A percentile compares a stretch with the other conserved stretches of the same genome.
These are phyloP conservation scores for Cantharellus anzutake DNA, from an alignment of 768 basidiomycete genomes.

Conservation along the genomic window DNA sequence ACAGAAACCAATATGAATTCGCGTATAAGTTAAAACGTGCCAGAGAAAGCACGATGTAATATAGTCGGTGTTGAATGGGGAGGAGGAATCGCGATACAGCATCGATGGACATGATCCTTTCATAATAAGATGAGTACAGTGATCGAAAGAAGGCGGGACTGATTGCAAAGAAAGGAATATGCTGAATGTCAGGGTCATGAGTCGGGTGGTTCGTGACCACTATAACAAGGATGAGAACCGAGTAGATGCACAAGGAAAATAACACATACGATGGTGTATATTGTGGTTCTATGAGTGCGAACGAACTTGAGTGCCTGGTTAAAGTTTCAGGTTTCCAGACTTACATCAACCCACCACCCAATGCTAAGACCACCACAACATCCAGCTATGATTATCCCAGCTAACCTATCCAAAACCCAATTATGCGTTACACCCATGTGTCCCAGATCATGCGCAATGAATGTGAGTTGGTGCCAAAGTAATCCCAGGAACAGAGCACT, in stretches of 20 bases:
- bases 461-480: conserved; percentile 90
- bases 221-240: conserved; percentile 16
- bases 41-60: conserved; percentile 78
- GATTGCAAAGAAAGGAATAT: conserved; percentile 86
- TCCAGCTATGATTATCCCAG: conserved; percentile 65
- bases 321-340: conserved; percentile 18
- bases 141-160: conserved; percentile 70
- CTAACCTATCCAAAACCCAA: conserved; percentile 60
- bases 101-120: conserved; percentile 68
- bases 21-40: conserved; percentile 91
- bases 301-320: not conserved
- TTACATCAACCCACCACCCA: conserved; percentile 94
- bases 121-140: conserved; percentile 89
- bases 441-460: conserved; percentile 84
- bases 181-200: conserved; percentile 48
- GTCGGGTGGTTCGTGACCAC: conserved; percentile 96
- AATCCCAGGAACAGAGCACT: conserved; percentile 74
- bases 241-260: conserved; percentile 1
- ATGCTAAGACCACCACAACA: conserved; percentile 85
- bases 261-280: conserved; percentile 72
- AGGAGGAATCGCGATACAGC: conserved; percentile 43
- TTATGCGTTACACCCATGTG: conserved; percentile 86
- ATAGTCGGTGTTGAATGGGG: conserved; percentile 72
- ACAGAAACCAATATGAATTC: conserved; percentile 63
- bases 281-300: conserved; percentile 42